phyloP scores from a whole-genome alignment of 768 basidiomycete species.

The Lenzites betulinus region DNA sequence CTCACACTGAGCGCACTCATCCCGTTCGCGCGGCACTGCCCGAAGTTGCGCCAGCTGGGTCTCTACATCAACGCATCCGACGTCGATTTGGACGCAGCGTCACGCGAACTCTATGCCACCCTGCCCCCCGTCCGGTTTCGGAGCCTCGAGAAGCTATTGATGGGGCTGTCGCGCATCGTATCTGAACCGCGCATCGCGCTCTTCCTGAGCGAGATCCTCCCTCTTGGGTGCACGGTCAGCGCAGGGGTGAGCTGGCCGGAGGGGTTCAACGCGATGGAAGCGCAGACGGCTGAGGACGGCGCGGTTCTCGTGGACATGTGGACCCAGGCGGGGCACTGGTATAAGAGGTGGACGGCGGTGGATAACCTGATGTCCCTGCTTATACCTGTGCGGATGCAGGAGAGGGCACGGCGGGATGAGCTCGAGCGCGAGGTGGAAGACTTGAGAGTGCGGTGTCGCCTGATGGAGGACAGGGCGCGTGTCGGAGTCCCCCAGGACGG shows the following conservation, averaged over 20 bases:
- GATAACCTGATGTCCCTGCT: constrained; percentile 45
- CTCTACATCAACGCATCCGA: constrained; percentile 38
- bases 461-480: constrained; percentile 41
- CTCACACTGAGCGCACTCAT: constrained; percentile 43
- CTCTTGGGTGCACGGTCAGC: constrained; percentile 43
- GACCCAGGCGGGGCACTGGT: constrained; percentile 26
- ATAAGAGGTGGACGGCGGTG: constrained; percentile 45
- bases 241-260: constrained; percentile 52
- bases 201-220: constrained; percentile 55
- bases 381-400: constrained; percentile 45
- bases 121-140: constrained; percentile 21
- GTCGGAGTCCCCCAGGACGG: constrained; percentile 24
- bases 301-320: constrained; percentile 11
- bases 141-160: constrained; percentile 37
- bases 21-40: constrained; percentile 44
- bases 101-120: not conserved
- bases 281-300: constrained; percentile 5
- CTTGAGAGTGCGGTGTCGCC: constrained; percentile 45
- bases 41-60: constrained; percentile 38
- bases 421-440: constrained; percentile 53
- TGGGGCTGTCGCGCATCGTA: constrained; percentile 52
- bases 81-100: constrained; percentile 21
- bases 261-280: constrained; percentile 15
- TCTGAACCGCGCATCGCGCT: constrained; percentile 47
- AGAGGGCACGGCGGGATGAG: constrained; percentile 39